Conservation (phyloP, 306 rosid genomes). For the Lablab purpureus region DNA sequence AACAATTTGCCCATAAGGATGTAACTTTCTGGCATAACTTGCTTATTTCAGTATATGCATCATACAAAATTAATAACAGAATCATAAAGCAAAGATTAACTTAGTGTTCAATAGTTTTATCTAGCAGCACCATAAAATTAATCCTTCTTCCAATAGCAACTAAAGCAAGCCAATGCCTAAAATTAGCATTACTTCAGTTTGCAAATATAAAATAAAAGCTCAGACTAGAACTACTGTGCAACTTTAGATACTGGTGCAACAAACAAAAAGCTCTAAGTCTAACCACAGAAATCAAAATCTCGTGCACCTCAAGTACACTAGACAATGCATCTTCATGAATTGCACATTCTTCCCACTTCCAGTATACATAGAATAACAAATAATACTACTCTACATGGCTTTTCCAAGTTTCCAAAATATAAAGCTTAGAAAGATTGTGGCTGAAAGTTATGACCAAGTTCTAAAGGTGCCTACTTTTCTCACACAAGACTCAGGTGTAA, state of each 20-base stretch:
- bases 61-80: conserved; percentile 25
- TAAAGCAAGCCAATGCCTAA: conserved; percentile 34
- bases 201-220: conserved; percentile 12
- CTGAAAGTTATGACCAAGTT: background rate
- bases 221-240: conserved; percentile 7
- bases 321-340: conserved; percentile 20
- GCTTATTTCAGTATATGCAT: conserved; percentile 20
- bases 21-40: conserved; percentile 29
- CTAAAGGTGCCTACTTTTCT: conserved; percentile 8
- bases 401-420: conserved; percentile 30
- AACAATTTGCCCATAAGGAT: background rate
- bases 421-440: background rate
- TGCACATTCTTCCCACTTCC: conserved; percentile 28
- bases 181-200: conserved; percentile 21
- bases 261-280: conserved; percentile 33
- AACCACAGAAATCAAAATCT: conserved; percentile 18
- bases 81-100: background rate
- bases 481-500: conserved; percentile 14
- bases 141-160: conserved; percentile 27
- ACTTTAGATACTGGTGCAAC: conserved; percentile 6
- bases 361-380: conserved; percentile 18
- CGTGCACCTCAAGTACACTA: conserved; percentile 10
- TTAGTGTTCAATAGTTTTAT: conserved; percentile 30
- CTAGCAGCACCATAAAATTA: background rate
- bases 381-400: conserved; percentile 11